Evolutionary conservation across 2,329 filamentous ascomycete genomes (phyloP), one percentile per base, ranked within the genome.

Genomic region (Penicillium sp.): DNA sequence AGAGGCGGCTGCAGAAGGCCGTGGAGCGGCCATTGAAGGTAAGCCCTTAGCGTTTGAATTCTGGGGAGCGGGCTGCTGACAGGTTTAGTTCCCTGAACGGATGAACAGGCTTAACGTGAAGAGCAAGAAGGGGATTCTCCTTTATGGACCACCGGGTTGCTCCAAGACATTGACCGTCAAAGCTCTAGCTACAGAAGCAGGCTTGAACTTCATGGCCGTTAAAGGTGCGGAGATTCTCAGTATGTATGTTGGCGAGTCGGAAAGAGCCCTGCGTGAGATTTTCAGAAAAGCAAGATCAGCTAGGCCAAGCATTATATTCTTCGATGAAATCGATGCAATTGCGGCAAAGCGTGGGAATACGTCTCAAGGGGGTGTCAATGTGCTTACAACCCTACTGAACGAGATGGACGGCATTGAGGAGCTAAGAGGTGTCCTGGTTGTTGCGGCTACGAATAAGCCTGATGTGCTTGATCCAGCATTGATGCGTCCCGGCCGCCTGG

Each of bases 191-290:
- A 96, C 92, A 7, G 93, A 96, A 75, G 92, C 91, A 31, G 90
- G 91, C 4, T 89, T 96, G 78, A 97, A 97, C 76, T 97, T 97
- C 82, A 89, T 97, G 73, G 90, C 93, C 8, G 91, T 98, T 67
- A 97, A 97, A 79, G 94, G 93, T 29, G 92, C 92, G 41, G 94
- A 97, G 77, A 86, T 97, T 13, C 88, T 97, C 63, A 96, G 93
- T 79, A 97, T 96, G 91, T 98, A 97, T 77, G 93, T 98, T 19
- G 94, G 94, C 64, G 94, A 98, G 76, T 94, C 93, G 2, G 94
- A 98, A 79, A 88, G 92, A 11, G 89, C 90, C 7, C 86, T 97
- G 47, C 88, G 94, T 44, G 90, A 92, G 59, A 87, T 97, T 1
- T 97, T 98, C 75, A 86, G 89, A 57, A 91, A 93, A 69, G 94